Base-by-base conservation (phyloP, 257 asterid genomes). In the Knoxia roxburghii region DNA sequence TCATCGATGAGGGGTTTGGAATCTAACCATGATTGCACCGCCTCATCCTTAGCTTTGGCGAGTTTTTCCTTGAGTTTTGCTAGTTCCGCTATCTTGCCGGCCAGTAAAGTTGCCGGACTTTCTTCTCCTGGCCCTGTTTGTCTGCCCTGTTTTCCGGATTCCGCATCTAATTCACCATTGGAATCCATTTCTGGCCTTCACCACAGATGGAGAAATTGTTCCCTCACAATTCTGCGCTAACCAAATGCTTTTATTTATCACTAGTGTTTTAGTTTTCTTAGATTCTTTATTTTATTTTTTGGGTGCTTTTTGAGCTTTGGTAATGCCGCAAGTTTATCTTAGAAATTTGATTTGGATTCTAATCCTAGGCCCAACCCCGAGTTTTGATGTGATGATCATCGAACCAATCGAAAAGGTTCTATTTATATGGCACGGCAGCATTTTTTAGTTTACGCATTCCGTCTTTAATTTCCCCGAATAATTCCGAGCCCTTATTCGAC, bases 21-120 rank as follows among this genome's bases (percentile, higher is more conserved):
- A 41, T 87, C 95, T 59, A 85, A 62, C 89, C 86, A 87, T 29
- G 92, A 83, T 58, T 85, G 95, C 59, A 23, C 78, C 0, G 84
- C 85, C 1, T 83, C 85, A 69, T 87, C 95, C 71, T 87, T 87
- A 21, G 90, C 92, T 48, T 62, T 80, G 72, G 30, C 72, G 66
- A 85, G 84, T 54, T 79, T 76, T 39, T 75, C 78, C 73, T 77
- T 77, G 32, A 80, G 61, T 39, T 63, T 68, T 13, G 75, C 78
- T 37, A 85, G 72, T 59, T 87, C 81, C n/a, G 46, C 76, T 51
- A 45, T 73, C 68, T 75, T 81, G 40, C 43, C 41, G 10, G 39
- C 74, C 60, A 72, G 12, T 45, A 72, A 24, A 13, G 26, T 48
- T 50, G 27, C 37, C 1, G 26, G 6, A 17, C 33, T 23, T 46